Conservation (phyloP, 441 rosid genomes). For the Croton laevigatus region DNA sequence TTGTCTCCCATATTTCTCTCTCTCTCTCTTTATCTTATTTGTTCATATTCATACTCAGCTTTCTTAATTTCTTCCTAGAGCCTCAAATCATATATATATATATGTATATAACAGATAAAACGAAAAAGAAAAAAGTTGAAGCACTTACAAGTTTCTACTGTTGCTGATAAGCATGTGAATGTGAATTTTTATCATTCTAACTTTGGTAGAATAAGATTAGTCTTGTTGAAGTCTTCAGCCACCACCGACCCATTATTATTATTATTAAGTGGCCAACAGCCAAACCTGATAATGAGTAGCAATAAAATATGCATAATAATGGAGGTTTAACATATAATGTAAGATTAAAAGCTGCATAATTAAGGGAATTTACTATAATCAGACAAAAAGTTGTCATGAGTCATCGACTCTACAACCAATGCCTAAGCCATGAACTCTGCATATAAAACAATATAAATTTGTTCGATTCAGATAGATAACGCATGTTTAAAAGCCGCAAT, state of each 20-base stretch:
- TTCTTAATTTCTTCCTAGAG: constrained; percentile 29
- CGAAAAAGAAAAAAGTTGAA: constrained; percentile 10
- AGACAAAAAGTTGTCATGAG: constrained; percentile 41
- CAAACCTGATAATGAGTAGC: constrained; percentile 37
- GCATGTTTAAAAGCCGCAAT: constrained; percentile 30
- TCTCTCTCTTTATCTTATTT: constrained; percentile 13
- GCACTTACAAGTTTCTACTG: constrained; percentile 30
- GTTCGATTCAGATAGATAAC: constrained; percentile 29
- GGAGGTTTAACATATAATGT: constrained; percentile 24
- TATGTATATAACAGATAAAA: background rate
- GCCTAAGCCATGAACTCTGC: constrained; percentile 45
- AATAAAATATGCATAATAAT: constrained; percentile 31
- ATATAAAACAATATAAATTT: constrained; percentile 31
- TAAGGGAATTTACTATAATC: constrained; percentile 31
- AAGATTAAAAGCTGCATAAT: constrained; percentile 31
- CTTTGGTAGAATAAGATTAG: constrained; percentile 15
- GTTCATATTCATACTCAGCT: constrained; percentile 22
- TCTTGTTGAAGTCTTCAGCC: constrained; percentile 17
- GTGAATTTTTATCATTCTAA: constrained; percentile 10
- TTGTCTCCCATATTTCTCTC: constrained; percentile 26
- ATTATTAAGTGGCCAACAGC: constrained; percentile 55
- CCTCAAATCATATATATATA: constrained; percentile 25
- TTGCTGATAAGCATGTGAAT: constrained; percentile 28
- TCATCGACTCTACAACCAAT: constrained; percentile 38
- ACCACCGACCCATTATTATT: constrained; percentile 26